Base-by-base conservation (phyloP, 1,284 basidiomycete species). In the Ganoderma multipileum region DNA sequence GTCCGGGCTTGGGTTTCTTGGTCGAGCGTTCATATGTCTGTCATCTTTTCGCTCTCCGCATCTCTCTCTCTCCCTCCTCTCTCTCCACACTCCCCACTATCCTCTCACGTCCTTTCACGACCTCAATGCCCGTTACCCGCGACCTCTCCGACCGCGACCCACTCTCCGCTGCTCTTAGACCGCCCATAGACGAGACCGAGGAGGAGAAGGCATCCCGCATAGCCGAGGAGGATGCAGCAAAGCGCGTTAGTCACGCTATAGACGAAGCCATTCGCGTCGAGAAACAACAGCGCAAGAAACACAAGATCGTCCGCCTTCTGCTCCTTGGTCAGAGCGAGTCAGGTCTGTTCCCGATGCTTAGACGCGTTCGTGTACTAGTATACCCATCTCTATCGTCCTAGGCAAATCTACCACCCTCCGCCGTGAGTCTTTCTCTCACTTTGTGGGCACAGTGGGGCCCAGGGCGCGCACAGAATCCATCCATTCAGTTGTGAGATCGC, bases 311-410 rank as follows among this genome's bases (percentile, higher is more conserved):
- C 62, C 82, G 89, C 70, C 83, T 92, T 11, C 79, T 92, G 59
- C 82, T 92, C 30, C 85, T 92, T 0, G 91, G 91, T 3, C 91
- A 93, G 79, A 91, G 88, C 81, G 91, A 93, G 81, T 90, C 88
- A 66, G 91, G 91, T 89, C 76, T 73, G 86, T 80, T 64, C 39
- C 59, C 20, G 65, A 39, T 59, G 55, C 64, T 57, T 47, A 36
- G 60, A 50, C 62, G 54, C 63, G 42, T 41, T 36, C 52, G 6
- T 26, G 7, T 60, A 20, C n/a, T 41, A 18, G 18, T 28, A 33
- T 54, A 58, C 68, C 64, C 60, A 63, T 47, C 42, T 18, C 36
- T 36, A 11, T 41, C 33, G 20, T 38, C 28, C 33, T 58, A 76
- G 75, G 75, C 61, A 93, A 92, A 83, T 91, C 89, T 0, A 93